Evolutionary conservation across 1,284 basidiomycete species (phyloP), one percentile per base, ranked within the genome.

Genomic region (Clitocybe nebularis): DNA sequence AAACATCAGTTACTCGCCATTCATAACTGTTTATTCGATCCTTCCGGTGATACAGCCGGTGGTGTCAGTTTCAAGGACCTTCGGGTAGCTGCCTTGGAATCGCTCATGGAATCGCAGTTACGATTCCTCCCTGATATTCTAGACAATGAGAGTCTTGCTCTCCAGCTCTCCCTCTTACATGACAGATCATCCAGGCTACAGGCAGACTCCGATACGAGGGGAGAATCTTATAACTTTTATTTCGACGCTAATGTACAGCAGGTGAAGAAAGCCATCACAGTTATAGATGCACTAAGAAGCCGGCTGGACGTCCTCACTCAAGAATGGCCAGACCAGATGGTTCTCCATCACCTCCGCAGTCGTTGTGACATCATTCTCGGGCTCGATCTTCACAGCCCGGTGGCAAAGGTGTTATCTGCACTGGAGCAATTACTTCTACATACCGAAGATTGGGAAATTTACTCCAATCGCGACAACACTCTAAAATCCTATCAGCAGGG

Each of bases 241-340:
- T 57, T 63, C 16, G 89, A 91, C 51, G 50, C 78, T 7, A 91
- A 93, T 57, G 67, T 87, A 21, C 66, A 63, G 1, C 87, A 95
- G 61, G 71, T 81, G 10, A 75, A 71, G 47, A 88, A 79, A 57
- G 84, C 75, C 0, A 65, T 77, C 5, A 60, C 58, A 0, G 55
- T 85, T 13, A 60, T 94, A 2, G 55, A 62, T 8, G 58, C 68
- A 0, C 67, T 95, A 23, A 66, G 71, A 30, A 45, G 51, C 1
- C 77, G 83, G 2, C 68, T 96, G 16, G 55, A 68, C 13, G 44
- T 39, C 1, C 72, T 98, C 16, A 75, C 89, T 26, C 64, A 69
- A 46, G 86, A 93, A 52, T 98, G 93, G 93, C 95, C 96, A 0
- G 96, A 99, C 51, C 96, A 99, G 61, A 93, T 95, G 84, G 92